Conservation (phyloP, 768 basidiomycete species). For the Lactifluus echinatus region DNA sequence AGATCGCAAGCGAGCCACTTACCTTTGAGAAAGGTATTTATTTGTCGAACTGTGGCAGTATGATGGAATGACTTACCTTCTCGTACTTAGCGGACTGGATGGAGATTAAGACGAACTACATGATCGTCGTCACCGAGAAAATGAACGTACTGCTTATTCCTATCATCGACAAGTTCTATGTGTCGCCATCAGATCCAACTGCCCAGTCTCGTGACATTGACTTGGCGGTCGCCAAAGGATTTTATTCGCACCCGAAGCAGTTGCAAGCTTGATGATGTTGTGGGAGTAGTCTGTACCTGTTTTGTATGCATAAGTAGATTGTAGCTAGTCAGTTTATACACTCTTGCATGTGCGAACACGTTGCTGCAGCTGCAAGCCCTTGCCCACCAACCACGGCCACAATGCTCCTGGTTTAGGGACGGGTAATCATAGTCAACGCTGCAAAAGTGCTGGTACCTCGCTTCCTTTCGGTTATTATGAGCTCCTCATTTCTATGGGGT, state of each 20-base stretch:
- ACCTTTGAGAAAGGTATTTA: conserved; percentile 91
- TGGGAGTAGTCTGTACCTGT: too few species aligned
- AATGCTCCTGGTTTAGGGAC: background rate
- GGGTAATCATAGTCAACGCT: background rate
- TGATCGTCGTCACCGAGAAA: conserved; percentile 92
- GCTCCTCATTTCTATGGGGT: conserved; percentile 60
- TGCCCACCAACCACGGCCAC: background rate
- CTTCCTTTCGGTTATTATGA: conserved; percentile 28
- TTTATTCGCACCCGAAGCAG: conserved; percentile 44
- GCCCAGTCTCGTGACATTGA: conserved; percentile 61
- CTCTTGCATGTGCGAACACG: too few species aligned
- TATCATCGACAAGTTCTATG: conserved; percentile 88
- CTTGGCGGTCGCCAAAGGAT: conserved; percentile 81
- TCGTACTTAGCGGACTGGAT: conserved; percentile 80
- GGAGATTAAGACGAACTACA: conserved; percentile 94
- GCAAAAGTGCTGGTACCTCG: background rate
- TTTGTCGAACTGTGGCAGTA: background rate
- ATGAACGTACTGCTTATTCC: conserved; percentile 94
- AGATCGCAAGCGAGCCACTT: conserved; percentile 88
- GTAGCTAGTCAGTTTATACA: background rate
- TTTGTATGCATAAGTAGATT: background rate
- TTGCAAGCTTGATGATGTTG: conserved; percentile 9
- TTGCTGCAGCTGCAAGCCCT: background rate
- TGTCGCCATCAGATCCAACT: conserved; percentile 76
- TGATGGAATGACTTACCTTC: background rate